Conservation (phyloP, 1,284 basidiomycete genomes). For the Pseudozyma pruni region DNA sequence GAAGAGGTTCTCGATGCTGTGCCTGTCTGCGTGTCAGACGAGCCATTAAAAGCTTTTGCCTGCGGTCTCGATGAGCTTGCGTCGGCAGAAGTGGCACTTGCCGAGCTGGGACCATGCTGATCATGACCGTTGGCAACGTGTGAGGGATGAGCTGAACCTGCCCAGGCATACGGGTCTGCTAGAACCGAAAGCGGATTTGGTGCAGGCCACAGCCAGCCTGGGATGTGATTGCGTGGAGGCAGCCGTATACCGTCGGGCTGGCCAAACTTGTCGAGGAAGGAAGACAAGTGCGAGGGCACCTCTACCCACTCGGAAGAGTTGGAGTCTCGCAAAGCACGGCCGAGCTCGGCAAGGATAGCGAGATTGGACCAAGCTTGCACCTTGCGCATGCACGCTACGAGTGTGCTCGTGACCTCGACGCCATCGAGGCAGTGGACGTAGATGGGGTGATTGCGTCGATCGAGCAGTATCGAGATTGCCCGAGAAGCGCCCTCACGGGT, state of each 20-base stretch:
- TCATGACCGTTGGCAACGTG: slow-evolving; percentile 3
- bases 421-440: slow-evolving; percentile 67
- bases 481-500: slow-evolving; percentile 57
- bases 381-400: slow-evolving; percentile 62
- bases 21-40: slow-evolving; percentile 3
- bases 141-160: slow-evolving; percentile 10
- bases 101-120: slow-evolving; percentile 6
- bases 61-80: slow-evolving; percentile 7
- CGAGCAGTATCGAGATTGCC: slow-evolving; percentile 55
- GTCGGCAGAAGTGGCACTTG: background rate
- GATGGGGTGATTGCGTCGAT: slow-evolving; percentile 58
- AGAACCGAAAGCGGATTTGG: slow-evolving; percentile 36
- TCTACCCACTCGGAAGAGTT: slow-evolving; percentile 49
- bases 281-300: slow-evolving; percentile 51
- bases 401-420: slow-evolving; percentile 58
- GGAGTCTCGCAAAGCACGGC: slow-evolving; percentile 50
- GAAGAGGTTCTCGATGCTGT: slow-evolving; percentile 3
- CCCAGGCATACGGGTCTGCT: slow-evolving; percentile 40
- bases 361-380: slow-evolving; percentile 60
- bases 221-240: slow-evolving; percentile 51
- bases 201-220: slow-evolving; percentile 56
- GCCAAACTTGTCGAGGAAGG: slow-evolving; percentile 61
- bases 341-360: slow-evolving; percentile 55
- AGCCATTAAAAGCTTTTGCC: slow-evolving; percentile 1
- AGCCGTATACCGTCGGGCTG: slow-evolving; percentile 59